Evolutionary conservation across 257 asterid genomes (phyloP), one percentile per base, ranked within the genome.

Genomic region (Petrea volubilis): DNA sequence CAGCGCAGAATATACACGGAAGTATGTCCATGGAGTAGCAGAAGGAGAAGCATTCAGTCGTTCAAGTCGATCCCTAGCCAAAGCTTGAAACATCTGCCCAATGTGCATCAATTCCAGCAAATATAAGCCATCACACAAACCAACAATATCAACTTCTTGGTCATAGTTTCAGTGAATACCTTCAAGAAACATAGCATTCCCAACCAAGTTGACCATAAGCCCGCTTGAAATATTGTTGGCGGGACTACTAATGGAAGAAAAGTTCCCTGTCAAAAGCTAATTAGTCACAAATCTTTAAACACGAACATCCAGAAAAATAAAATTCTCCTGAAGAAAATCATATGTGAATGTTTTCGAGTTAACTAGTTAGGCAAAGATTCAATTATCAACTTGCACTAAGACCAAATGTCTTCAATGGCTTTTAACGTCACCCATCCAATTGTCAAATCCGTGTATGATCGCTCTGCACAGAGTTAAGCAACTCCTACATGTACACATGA

Each of bases 71-170:
- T 88, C 98, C 82, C 98, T 84, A 68, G 98, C 89, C 81, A 93
- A 79, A 47, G 98, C 97, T 87, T 93, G 98, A 86, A 93, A 93
- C 98, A 90, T 93, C 98, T 93, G 96, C 74, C 52, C n/a, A 72
- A 58, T 44, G 73, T 59, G 78, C 58, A 77, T 41, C 34, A 70
- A 56, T 55, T 46, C 59, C 46, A 56, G 28, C 62, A 38, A 20
- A 47, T 24, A 50, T 50, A 44, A 62, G 76, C 60, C 38, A 69
- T 31, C 40, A 40, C 10, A 29, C 33, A 41, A 60, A 15, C 68
- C 64, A 57, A 72, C n/a, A 56, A 76, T 43, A 67, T 46, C 52
- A 13, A 36, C 25, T 38, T 62, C 76, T 50, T 61, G 27, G 33
- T 14, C 34, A 28, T 14, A 61, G 40, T 62, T 57, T 28, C 17